Evolutionary conservation across 345 rosid genomes (phyloP).

Genomic region (Clausena lansium): DNA sequence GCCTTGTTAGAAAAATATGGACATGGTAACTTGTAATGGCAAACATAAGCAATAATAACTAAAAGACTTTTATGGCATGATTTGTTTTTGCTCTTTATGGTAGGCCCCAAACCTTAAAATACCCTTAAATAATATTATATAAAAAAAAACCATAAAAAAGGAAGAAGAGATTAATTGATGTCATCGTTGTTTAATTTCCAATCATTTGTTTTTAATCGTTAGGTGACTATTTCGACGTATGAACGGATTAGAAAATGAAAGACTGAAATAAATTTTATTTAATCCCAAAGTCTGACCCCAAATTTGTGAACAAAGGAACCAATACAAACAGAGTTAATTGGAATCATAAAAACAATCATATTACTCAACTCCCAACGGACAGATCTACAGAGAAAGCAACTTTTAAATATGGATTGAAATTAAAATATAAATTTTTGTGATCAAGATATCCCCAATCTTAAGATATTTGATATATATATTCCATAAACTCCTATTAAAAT

Average conservation of each 20-base stretch:
- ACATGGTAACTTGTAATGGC: constrained; percentile 54
- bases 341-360: constrained; percentile 11
- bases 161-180: constrained; percentile 8
- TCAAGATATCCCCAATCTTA: background rate
- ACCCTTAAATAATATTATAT: constrained; percentile 7
- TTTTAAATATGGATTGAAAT: background rate
- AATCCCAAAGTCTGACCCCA: background rate
- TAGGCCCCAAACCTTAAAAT: constrained; percentile 33
- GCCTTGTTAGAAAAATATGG: constrained; percentile 20
- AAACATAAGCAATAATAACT: constrained; percentile 53
- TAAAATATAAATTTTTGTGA: background rate
- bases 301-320: constrained; percentile 12
- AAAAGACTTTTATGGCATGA: constrained; percentile 48
- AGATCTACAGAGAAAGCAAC: background rate
- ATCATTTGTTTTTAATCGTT: constrained; percentile 14
- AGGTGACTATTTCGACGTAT: constrained; percentile 26
- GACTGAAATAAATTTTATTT: background rate
- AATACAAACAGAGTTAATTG: background rate
- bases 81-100: constrained; percentile 11
- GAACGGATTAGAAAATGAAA: constrained; percentile 17
- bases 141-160: background rate
- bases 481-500: background rate
- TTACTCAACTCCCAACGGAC: constrained; percentile 11
- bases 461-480: background rate
- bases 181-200: constrained; percentile 15